Conservation (phyloP, 1,284 basidiomycete genomes). For the Flammula alnicola region DNA sequence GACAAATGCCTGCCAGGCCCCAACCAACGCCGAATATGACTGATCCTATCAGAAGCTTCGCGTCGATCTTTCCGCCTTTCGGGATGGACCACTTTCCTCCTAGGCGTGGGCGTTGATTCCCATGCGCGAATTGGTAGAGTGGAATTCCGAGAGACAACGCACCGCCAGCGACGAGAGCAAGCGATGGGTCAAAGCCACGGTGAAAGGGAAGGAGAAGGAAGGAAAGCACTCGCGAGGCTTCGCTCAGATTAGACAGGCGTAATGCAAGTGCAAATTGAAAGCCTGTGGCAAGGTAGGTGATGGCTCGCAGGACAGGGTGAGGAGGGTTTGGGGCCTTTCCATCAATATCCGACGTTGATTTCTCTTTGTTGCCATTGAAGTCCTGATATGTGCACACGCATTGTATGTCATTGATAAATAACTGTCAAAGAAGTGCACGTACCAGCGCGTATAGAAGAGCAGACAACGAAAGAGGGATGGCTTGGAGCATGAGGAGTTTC, state of each 20-base stretch:
- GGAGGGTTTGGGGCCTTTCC: constrained; percentile 12
- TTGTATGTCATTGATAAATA: too few relatives aligned
- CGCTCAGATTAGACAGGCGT: constrained; percentile 58
- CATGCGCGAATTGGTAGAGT: constrained; percentile 45
- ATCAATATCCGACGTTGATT: constrained; percentile 5
- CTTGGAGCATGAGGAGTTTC: constrained; percentile 43
- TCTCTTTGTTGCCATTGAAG: constrained; percentile 3
- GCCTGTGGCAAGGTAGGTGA: constrained; percentile 47
- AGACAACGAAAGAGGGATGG: constrained; percentile 40
- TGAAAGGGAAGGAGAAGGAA: constrained; percentile 59
- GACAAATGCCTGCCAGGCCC: constrained; percentile 70
- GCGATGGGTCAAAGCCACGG: constrained; percentile 56
- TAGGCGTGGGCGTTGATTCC: constrained; percentile 35
- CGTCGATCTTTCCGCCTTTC: constrained; percentile 47
- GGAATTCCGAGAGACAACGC: constrained; percentile 47
- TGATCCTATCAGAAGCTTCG: constrained; percentile 55
- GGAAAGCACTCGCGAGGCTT: constrained; percentile 54
- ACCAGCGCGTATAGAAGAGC: constrained; percentile 41
- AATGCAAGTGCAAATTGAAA: constrained; percentile 63
- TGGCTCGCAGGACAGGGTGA: constrained; percentile 31
- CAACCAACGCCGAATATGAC: constrained; percentile 70
- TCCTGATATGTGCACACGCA: too few relatives aligned
- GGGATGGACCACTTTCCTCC: constrained; percentile 43
- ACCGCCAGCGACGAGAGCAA: constrained; percentile 52
- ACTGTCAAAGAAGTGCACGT: too few relatives aligned